Conservation (phyloP, 768 basidiomycete species). For the Cystofilobasidium capitatum region DNA sequence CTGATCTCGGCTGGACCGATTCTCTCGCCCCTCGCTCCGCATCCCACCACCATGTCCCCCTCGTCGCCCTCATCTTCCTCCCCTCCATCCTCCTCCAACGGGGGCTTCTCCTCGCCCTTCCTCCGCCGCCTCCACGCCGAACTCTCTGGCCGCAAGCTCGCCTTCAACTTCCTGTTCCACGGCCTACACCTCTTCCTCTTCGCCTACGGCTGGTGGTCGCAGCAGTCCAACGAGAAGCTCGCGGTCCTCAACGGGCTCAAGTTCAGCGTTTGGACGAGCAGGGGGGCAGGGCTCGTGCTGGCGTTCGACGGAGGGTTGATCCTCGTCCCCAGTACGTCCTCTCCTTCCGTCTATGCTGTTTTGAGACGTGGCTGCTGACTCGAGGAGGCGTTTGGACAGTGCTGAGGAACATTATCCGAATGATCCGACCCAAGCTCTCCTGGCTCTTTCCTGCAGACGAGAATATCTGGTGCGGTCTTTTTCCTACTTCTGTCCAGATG, state of each 20-base stretch:
- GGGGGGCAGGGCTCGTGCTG: conserved; percentile 82
- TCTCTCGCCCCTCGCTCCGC: too few relatives aligned
- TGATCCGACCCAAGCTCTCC: conserved; percentile 67
- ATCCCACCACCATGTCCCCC: not conserved
- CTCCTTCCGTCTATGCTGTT: not conserved
- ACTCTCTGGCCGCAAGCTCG: conserved; percentile 12
- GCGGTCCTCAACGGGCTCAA: conserved; percentile 66
- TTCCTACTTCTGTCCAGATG: not conserved
- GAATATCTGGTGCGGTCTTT: conserved; percentile 69
- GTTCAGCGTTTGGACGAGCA: conserved; percentile 81
- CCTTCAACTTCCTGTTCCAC: conserved; percentile 1
- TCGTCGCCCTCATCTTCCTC: not conserved
- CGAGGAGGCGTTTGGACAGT: conserved; percentile 37
- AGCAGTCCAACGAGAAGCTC: conserved; percentile 56
- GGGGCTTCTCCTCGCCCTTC: too few relatives aligned
- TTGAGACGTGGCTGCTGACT: not conserved
- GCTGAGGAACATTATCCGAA: conserved; percentile 75
- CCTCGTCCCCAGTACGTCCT: conserved; percentile 54
- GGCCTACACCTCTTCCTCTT: conserved; percentile 35
- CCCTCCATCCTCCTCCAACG: not conserved
- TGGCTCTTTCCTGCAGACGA: conserved; percentile 87
- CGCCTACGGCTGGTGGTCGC: conserved; percentile 73
- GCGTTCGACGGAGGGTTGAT: conserved; percentile 80
- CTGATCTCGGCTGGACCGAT: too few relatives aligned
- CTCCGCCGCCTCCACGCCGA: conserved; percentile 3